These are phyloP conservation scores for Hansenula lynferdii DNA, from an alignment of 1,139 yeast genomes.

Conservation along the genomic window DNA sequence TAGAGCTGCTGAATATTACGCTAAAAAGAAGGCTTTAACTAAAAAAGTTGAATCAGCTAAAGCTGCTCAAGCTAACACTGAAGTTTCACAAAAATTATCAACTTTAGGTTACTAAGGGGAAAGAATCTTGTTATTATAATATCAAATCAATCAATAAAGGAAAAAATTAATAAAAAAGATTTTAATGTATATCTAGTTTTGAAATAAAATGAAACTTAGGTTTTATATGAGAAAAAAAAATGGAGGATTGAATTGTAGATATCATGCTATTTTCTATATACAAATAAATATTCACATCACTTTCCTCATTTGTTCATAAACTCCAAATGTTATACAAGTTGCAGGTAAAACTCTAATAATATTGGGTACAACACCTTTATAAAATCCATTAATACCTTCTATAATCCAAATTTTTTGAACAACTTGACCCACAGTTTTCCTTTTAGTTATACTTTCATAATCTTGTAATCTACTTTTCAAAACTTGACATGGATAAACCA, in stretches of 20 bases:
- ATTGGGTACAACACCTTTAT: conserved; percentile 67
- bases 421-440: conserved; percentile 48
- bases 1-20: conserved; percentile 98
- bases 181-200: conserved; percentile 6
- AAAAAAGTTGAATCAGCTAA: conserved; percentile 87
- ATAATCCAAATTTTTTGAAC: conserved; percentile 32
- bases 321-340: conserved; percentile 64
- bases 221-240: neutral
- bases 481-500: conserved; percentile 84
- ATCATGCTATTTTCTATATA: too few relatives aligned
- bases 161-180: neutral
- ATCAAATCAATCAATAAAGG: too few relatives aligned
- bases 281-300: neutral
- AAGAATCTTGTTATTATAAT: too few relatives aligned
- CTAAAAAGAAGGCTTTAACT: conserved; percentile 95
- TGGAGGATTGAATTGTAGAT: too few relatives aligned
- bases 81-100: conserved; percentile 78
- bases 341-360: conserved; percentile 66
- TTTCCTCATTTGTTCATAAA: conserved; percentile 47
- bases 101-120: conserved; percentile 85
- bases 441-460: conserved; percentile 25
- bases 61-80: conserved; percentile 62
- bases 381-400: conserved; percentile 60
- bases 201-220: conserved; percentile 1
- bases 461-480: conserved; percentile 74